phyloP scores from a whole-genome alignment of 129 eudicot species.

The Flaveria ramosissima region DNA sequence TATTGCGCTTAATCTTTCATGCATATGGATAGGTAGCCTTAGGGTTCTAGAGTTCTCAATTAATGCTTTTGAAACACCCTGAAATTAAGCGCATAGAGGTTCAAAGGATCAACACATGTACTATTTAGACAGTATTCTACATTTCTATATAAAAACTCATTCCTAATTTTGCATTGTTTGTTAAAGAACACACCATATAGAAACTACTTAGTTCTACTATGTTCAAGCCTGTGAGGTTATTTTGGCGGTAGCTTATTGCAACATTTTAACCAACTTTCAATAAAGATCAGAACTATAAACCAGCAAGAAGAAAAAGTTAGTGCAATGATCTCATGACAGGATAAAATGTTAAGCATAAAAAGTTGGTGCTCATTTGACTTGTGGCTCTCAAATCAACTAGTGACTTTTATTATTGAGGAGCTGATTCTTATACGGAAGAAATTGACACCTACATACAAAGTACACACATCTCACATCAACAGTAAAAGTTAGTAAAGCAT shows the following conservation, averaged over 20 bases:
- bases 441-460: not conserved
- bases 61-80: conserved; percentile 94
- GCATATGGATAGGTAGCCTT: conserved; percentile 81
- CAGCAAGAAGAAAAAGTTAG: not conserved
- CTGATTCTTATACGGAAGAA: not conserved
- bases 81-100: conserved; percentile 20
- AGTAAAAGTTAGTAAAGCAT: not conserved
- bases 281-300: not conserved
- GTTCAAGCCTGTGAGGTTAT: not conserved
- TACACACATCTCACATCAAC: not conserved
- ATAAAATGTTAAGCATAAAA: not conserved
- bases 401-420: not conserved
- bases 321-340: not conserved
- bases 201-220: not conserved
- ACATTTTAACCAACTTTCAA: not conserved
- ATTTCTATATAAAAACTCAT: not conserved
- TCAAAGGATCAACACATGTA: not conserved
- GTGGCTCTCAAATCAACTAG: not conserved
- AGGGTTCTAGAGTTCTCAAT: conserved; percentile 80
- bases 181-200: not conserved
- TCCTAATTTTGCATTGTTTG: not conserved
- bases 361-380: not conserved
- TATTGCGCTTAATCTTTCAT: conserved; percentile 79
- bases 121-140: conserved; percentile 1
- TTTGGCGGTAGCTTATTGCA: not conserved